Evolutionary conservation across 768 basidiomycete species (phyloP).

Genomic region (Gymnopilus dilepis): DNA sequence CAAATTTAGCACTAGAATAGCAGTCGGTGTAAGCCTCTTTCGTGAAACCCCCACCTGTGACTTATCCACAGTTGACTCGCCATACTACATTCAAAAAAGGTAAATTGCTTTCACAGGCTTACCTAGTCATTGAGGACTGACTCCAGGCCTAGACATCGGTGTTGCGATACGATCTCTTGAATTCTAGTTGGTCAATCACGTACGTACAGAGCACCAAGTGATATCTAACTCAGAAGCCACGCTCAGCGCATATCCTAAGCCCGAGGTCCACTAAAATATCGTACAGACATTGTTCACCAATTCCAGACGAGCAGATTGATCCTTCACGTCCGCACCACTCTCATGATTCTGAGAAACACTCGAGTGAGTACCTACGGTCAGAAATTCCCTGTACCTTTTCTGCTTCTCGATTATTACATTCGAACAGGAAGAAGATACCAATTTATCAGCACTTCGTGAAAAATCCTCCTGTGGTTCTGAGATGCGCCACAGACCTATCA

Average conservation of each 20-base stretch:
- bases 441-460: conserved; percentile 7
- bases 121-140: background rate
- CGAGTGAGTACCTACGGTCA: background rate
- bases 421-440: background rate
- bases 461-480: background rate
- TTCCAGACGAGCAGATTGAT: background rate
- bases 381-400: background rate
- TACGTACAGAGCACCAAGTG: background rate
- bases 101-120: background rate
- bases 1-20: too few relatives aligned
- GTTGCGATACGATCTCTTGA: background rate
- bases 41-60: too few relatives aligned
- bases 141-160: background rate
- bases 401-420: conserved; percentile 1
- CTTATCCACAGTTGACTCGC: background rate
- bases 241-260: too few relatives aligned
- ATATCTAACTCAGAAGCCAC: background rate
- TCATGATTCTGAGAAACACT: background rate
- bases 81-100: background rate
- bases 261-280: background rate
- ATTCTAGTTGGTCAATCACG: background rate
- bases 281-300: background rate
- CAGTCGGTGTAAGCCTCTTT: too few relatives aligned
- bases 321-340: background rate
- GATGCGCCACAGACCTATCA: conserved; percentile 7